Evolutionary conservation across 176 grass and related monocot genomes (phyloP).

Genomic region (Lolium perenne): DNA sequence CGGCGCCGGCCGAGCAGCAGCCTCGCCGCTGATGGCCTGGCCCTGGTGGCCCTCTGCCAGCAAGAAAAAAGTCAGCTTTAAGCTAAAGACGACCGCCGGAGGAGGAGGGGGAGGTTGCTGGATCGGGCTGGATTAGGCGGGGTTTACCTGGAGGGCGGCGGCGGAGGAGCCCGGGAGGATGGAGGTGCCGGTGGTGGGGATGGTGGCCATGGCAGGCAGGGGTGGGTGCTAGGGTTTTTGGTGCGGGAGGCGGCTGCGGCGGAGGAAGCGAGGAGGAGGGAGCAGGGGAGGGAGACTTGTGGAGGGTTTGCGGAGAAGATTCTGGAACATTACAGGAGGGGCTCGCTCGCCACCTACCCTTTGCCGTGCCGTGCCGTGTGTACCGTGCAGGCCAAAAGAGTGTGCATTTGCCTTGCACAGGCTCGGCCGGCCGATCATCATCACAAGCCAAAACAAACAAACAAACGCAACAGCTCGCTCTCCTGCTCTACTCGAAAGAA

Average conservation of each 20-base stretch:
- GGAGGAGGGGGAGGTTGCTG: too few relatives aligned
- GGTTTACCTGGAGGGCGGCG: slow-evolving; percentile 54
- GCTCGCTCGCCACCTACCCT: not conserved
- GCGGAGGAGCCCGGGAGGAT: slow-evolving; percentile 46
- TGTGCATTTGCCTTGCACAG: too few relatives aligned
- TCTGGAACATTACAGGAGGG: not conserved
- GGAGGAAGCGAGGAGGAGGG: slow-evolving; percentile 1
- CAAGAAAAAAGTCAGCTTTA: not conserved
- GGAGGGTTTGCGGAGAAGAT: not conserved
- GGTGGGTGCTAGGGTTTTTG: slow-evolving; percentile 47
- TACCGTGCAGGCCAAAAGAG: not conserved
- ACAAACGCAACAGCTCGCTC: too few relatives aligned
- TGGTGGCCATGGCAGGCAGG: slow-evolving; percentile 50
- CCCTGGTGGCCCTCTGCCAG: slow-evolving; percentile 29
- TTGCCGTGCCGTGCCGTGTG: not conserved
- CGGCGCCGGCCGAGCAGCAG: slow-evolving; percentile 35
- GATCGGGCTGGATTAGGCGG: not conserved
- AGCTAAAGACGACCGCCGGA: not conserved
- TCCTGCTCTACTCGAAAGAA: too few relatives aligned
- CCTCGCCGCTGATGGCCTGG: slow-evolving; percentile 1
- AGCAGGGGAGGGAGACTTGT: not conserved
- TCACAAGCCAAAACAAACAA: too few relatives aligned
- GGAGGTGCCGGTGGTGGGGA: slow-evolving; percentile 62
- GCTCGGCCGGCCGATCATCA: not conserved
- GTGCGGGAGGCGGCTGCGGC: not conserved